Evolutionary conservation across 2,329 filamentous ascomycete genomes (phyloP), one percentile per base, ranked within the genome.

Genomic region (Chaetomium olivaceum): DNA sequence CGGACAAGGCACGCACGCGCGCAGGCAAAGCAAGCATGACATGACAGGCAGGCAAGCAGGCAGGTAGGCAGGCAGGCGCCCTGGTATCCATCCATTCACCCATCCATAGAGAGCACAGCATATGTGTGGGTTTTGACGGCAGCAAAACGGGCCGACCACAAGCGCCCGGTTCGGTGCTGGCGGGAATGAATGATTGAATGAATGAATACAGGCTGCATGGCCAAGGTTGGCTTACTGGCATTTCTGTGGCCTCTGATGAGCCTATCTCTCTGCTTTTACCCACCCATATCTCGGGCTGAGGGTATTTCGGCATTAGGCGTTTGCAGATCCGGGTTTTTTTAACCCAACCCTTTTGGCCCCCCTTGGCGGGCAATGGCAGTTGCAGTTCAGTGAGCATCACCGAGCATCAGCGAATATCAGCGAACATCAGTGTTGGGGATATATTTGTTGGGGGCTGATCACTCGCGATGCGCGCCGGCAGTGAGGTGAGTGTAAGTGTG

Each of bases 311-410:
- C 68, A 67, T 63, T 71, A 57, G 57, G 27, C 16, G 33, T 58
- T 58, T 66, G 67, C 64, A 71, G 63, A 70, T 70, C 68, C 69
- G 67, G 65, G 62, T 64, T 63, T 64, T 63, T 29, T 67, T 64
- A 64, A 68, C 67, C 51, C 64, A 33, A 25, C 46, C 46, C 6
- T n/a, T 21, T 16, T 31, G 25, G 54, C 48, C 50, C 48, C 57
- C 51, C 61, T 58, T 66, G 59, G 61, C 60, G 36, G 27, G 27
- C 27, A 29, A 6, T 29, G 6, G 52, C 50, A 55, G 51, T 43
- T 5, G 16, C 36, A 39, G 36, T 11, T 11, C 7, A 33, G 31
- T 11, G 7, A 33, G 4, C 31, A 33, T 33, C 31, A 33, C 4
- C 31, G 31, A 33, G 31, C 31, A 33, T 36, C 33, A 36, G 33